Base-by-base conservation (phyloP, 495 filamentous ascomycete genomes). In the Lasiosphaeria miniovina region DNA sequence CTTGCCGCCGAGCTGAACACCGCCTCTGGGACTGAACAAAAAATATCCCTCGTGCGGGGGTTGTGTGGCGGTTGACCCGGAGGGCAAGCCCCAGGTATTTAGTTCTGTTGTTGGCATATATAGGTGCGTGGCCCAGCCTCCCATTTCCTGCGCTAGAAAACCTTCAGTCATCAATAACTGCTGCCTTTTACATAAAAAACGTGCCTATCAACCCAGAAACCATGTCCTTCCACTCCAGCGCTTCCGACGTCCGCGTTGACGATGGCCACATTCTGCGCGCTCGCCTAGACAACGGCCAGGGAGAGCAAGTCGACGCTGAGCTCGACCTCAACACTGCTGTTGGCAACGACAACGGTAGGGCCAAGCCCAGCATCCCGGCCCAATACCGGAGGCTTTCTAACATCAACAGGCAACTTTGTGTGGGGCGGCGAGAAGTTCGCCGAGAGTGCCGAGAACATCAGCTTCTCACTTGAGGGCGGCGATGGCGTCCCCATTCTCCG, bases 281-380 rank as follows among this genome's bases (percentile, higher is more conserved):
- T 38, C 36, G 24, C 2, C 72, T 74, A 8, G 11, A 14, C 7
- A 67, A 69, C 46, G 65, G 17, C 3, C 61, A 74, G 1, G 76
- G 71, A 15, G 62, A 76, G 6, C 49, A 60, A 49, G 46, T 66
- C 10, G 67, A 79, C 1, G 67, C 78, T 10, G 61, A 65, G 52
- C 15, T 79, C 17, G 67, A 82, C 51, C 69, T 82, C 51, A 72
- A 82, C 66, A 4, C 55, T 0, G 36, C 67, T 36, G 64, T 82
- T 45, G 79, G 77, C 50, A 82, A 82, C 64, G 61, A 75, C 48
- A 58, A 82, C 24, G 80, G 79, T 80, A 58, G 31, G 62, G 61
- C 14, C 35, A 40, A 54, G 15, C 32, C 31, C 12, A 32, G 14
- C 24, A n/a, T 36, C 4, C 14, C 6, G 24, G 7, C 24, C 6